Evolutionary conservation across 2,329 filamentous ascomycete species (phyloP), one percentile per base, ranked within the genome.

Genomic region (Calcarisporium arbuscula): DNA sequence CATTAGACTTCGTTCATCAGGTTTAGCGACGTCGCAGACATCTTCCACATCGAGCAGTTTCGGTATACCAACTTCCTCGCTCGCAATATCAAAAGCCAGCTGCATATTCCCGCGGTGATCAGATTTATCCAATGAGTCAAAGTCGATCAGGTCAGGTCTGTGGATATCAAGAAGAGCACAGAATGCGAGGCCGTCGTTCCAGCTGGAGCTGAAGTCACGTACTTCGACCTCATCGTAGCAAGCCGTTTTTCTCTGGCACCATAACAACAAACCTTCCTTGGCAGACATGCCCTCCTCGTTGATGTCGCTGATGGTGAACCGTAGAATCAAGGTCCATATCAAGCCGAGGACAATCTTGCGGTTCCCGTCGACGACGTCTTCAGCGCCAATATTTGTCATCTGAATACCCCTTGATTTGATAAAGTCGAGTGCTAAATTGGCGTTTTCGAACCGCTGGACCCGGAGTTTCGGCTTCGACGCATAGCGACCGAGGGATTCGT

Each of bases 241-340:
- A 7, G 92, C 92, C 19, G 92, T 98, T 67, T 98, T 98, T 50
- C 92, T 75, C 65, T 98, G 90, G 68, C 92, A 98, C 92, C 92
- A 98, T 17, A 98, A 66, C 38, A 98, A 64, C 51, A 98, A 66
- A 43, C 92, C 92, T 58, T 96, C 92, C 62, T 96, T 95, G 39
- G 92, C 92, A 34, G 90, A 95, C 78, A 96, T 82, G 46, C 92
- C 92, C 70, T 95, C 92, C 60, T 90, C 84, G 58, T 94, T 96
- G 67, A 98, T 98, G 61, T 98, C 92, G 59, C 83, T 95, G 58
- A 98, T 98, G 48, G 92, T 98, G 61, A 98, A 98, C 32, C 92
- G 77, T 47, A 95, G 70, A 81, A 98, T 98, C 43, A 98, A 72
- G 6, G 89, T 98, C 92, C 92, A 98, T 62, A 98, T 95, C 50